Percentiles rank a stretch among this genome's conserved stretches.
phyloP scores from a whole-genome alignment of 192 early-diverging fungal genomes.

The Geranomyces variabilis region DNA sequence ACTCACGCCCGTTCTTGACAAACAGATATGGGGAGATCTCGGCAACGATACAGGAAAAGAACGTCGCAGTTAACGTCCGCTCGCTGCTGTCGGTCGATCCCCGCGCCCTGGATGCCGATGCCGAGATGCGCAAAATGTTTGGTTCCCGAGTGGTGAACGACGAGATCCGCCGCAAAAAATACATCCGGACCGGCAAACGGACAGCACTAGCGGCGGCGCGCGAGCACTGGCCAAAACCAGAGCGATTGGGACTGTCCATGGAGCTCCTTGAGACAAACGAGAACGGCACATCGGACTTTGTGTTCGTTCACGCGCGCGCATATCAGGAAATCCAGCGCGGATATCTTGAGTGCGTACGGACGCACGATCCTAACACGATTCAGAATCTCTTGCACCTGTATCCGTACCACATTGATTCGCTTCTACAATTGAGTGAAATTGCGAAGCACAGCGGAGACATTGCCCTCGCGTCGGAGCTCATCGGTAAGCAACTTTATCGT shows the following conservation, averaged over 20 bases:
- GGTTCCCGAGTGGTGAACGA: conserved; percentile 76
- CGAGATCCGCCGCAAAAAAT: conserved; percentile 53
- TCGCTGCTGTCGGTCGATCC: conserved; percentile 50
- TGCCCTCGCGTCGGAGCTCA: conserved; percentile 74
- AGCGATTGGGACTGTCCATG: conserved; percentile 48
- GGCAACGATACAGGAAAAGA: conserved; percentile 13
- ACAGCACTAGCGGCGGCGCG: conserved; percentile 69
- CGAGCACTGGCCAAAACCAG: conserved; percentile 60
- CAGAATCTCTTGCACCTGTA: conserved; percentile 67
- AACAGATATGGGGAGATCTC: conserved; percentile 36
- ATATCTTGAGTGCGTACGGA: conserved; percentile 73
- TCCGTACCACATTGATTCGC: conserved; percentile 87
- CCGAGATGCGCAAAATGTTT: conserved; percentile 89
- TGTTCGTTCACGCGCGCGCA: conserved; percentile 68
- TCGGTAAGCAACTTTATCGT: too few species aligned
- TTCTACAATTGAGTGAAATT: conserved; percentile 85
- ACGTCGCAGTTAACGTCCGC: neutral
- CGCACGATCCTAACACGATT: conserved; percentile 74
- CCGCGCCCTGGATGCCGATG: conserved; percentile 76
- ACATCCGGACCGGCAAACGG: conserved; percentile 57
- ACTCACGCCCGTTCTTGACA: neutral
- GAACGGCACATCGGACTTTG: conserved; percentile 41
- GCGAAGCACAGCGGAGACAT: conserved; percentile 85
- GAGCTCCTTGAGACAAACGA: conserved; percentile 30
- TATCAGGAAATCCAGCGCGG: conserved; percentile 77